Base-by-base conservation (phyloP, 2,329 filamentous ascomycete species). In the Alternaria viburni region DNA sequence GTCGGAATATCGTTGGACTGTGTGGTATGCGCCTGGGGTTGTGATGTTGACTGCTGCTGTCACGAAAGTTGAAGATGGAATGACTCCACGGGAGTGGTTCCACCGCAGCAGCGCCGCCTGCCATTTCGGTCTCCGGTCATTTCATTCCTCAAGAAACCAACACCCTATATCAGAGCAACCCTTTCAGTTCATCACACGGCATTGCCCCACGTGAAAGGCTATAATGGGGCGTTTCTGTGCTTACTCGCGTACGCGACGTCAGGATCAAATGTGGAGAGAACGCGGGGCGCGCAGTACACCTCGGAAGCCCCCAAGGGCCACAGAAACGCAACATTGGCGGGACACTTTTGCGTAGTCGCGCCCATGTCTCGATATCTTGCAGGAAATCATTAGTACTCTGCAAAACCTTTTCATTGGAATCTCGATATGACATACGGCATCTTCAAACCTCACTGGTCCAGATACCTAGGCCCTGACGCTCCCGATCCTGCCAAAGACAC, bases 391-490 rank as follows among this genome's bases (percentile, higher is more conserved):
- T 51, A 13, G 8, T 19, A 13, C 17, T 21, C 13, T 15, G 49
- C 19, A 23, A 52, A 13, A 23, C 12, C 17, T 17, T 47, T n/a
- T 57, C 26, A 5, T 11, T 13, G 2, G 17, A 21, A 21, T 26
- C 17, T 10, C 28, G 47, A 61, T 32, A 75, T 75, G 72, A 57
- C 67, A 17, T 62, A 73, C 58, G 55, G 71, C 52, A 71, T 75
- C 49, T 65, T 74, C 63, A 71, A 69, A 11, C 66, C 64, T 7
- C 69, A 74, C 61, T 76, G 71, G 72, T 71, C 73, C 7, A 65
- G 73, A 23, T 73, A 65, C 65, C 62, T 77, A 4, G 62, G 61
- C 10, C 74, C 73, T 12, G 49, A 67, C 17, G 60, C 73, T 17
- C 74, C 72, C 13, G 71, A 74, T 62, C 69, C 72, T 0, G 67